Base-by-base conservation (phyloP, 1,284 basidiomycete genomes). In the Cutaneotrichosporon cyanovorans region DNA sequence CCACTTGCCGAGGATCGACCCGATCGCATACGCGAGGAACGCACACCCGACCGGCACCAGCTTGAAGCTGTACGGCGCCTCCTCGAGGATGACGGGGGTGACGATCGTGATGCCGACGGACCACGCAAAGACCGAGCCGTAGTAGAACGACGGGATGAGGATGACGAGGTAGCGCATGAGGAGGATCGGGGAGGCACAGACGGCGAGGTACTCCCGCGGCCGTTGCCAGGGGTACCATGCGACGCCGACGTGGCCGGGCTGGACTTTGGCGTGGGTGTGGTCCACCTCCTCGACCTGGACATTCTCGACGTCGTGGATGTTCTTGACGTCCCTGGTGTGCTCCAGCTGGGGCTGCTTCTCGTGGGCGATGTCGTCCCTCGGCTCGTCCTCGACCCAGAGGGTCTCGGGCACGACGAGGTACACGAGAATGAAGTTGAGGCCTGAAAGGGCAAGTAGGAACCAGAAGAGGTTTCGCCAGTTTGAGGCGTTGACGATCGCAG, bases 381-480 rank as follows among this genome's bases (percentile, higher is more conserved):
- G 28, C 6, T 20, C 38, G 31, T 45, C 32, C 16, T 42, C 42
- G 37, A 34, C 31, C 65, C 67, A 71, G 19, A 63, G 57, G 0
- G 70, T 72, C 46, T 72, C 68, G 10, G 67, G 67, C 4, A 66
- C 60, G 37, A 69, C 46, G 45, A 68, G 54, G 41, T 65, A 51
- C n/a, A 37, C 16, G 18, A 51, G 35, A 1, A 51, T 5, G 35
- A 48, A 23, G 35, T 51, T 42, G 15, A 51, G 45, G 1, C 34
- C 45, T 20, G 64, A 37, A 8, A 71, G 53, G 31, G 58, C 66
- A 12, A 67, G 49, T 43, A 55, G 53, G 45, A 71, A 49, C 58
- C 66, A 69, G 59, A 65, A 70, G 23, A 67, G 44, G 42, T 55
- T 48, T 47, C 63, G 64, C 51, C 59, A 61, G 0, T 52, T 43